Evolutionary conservation across 371 early-diverging fungal species (phyloP).

Genomic region (Entomophthora muscae): DNA sequence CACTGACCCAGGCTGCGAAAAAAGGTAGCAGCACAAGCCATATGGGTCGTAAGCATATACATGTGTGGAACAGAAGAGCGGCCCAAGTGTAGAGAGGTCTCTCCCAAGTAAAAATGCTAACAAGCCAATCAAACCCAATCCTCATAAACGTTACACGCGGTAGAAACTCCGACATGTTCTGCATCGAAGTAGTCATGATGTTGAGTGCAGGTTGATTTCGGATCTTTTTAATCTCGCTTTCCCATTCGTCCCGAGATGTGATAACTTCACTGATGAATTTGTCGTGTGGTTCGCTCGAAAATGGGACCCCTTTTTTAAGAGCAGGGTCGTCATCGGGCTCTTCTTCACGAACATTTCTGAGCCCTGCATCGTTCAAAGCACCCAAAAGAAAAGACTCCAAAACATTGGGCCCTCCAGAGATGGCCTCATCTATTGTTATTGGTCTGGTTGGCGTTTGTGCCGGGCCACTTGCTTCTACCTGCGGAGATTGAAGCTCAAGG

Average conservation of each 20-base stretch:
- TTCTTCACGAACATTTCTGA: too few species aligned
- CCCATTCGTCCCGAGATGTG: too few species aligned
- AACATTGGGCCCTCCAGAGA: too few species aligned
- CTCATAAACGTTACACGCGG: neutral
- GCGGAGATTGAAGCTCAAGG: too few species aligned
- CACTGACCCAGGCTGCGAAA: neutral
- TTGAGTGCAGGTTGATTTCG: conserved; percentile 1
- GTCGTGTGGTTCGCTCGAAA: too few species aligned
- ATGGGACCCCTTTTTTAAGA: too few species aligned
- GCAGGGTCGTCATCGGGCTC: too few species aligned
- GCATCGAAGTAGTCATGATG: conserved; percentile 2
- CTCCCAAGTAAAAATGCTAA: conserved; percentile 8
- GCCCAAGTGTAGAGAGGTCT: neutral
- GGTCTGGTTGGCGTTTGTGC: neutral
- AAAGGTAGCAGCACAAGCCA: neutral
- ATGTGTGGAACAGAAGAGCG: neutral
- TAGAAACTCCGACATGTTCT: conserved; percentile 5
- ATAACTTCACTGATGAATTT: too few species aligned
- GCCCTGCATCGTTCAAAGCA: too few species aligned
- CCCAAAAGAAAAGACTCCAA: too few species aligned
- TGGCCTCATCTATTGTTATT: neutral
- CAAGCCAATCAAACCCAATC: neutral
- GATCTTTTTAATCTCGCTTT: neutral
- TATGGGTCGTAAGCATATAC: neutral
- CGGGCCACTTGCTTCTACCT: neutral